Evolutionary conservation across 768 basidiomycete genomes (phyloP), one percentile per base, ranked within the genome.

Genomic region (Leucosporidium yakuticum): DNA sequence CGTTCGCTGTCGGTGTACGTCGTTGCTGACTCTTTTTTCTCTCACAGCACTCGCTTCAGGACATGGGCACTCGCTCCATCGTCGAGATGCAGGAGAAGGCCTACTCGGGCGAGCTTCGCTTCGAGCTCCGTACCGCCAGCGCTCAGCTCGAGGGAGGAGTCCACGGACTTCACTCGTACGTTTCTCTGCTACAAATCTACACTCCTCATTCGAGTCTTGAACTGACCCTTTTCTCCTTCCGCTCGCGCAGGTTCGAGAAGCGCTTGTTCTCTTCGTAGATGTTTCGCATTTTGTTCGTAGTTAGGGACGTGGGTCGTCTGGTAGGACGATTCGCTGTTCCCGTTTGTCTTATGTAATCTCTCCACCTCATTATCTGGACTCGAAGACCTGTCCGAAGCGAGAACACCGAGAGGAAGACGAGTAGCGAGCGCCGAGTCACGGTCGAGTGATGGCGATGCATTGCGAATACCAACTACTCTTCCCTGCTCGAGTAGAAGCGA

Each of bases 81-180:
- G 67, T 60, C 53, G 85, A 85, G 73, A 82, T 98, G 62, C 85
- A 85, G 78, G 81, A 80, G n/a, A 85, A 83, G 3, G 91, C 90
- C 0, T 78, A 76, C 39, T 80, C 78, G 2, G 90, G 91, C 21
- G 79, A 77, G 34, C 89, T 96, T 25, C 80, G 93, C 68, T 98
- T 95, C 75, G 94, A 98, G 82, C 77, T 95, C 76, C 85, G 95
- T 77, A 97, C 94, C 3, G 89, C 93, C 15, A 92, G 89, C 74
- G 94, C 94, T 15, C 95, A 97, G 81, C 83, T 94, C 49, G 95
- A 96, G 80, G 95, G 95, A 59, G 91, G 91, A 53, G 94, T 97
- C 17, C 91, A 96, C 81, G 93, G 94, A 7, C 80, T 97, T 69
- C 90, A 97, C 81, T 94, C 91, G 85, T 95, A 78, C 77, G 80